A percentile compares a stretch with the other conserved stretches of the same genome.
These are phyloP conservation scores for Solanum ahanhuiri DNA, from an alignment of 257 asterid species.

Conservation along the genomic window DNA sequence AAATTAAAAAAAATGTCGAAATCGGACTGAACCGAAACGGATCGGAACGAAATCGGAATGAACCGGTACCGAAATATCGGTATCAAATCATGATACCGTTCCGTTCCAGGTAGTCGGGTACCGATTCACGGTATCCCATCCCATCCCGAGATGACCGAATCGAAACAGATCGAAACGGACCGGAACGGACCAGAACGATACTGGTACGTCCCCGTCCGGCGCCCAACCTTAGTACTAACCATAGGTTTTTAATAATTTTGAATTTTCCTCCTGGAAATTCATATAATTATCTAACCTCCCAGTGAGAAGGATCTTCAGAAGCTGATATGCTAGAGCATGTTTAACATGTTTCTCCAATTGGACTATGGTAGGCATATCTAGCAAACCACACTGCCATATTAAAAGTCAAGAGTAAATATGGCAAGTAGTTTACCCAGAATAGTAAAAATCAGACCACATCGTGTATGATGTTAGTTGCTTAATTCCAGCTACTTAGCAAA, in stretches of 20 bases:
- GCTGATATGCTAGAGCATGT: constrained; percentile 51
- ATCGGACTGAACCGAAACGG: no score
- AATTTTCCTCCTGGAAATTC: constrained; percentile 51
- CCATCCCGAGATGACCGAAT: no score
- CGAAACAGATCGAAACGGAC: no score
- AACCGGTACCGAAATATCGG: no score
- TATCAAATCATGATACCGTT: no score
- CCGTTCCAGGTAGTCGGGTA: no score
- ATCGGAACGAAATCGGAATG: no score
- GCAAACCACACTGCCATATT: constrained; percentile 52
- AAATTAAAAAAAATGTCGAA: no score
- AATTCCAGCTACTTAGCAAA: neutral
- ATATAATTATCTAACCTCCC: constrained; percentile 69
- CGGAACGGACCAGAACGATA: no score
- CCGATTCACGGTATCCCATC: no score
- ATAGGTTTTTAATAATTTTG: constrained; percentile 34
- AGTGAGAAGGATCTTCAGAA: constrained; percentile 64
- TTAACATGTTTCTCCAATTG: constrained; percentile 72
- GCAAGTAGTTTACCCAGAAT: neutral
- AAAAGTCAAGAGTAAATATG: neutral
- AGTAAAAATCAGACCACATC: neutral
- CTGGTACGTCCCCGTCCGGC: no score
- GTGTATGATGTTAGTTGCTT: neutral
- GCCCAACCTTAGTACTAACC: constrained; percentile 48
- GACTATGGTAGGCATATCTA: constrained; percentile 65